Percentiles rank a stretch among this genome's conserved stretches.
Evolutionary conservation across 2,329 filamentous ascomycete genomes (phyloP).

Genomic region (Pochonia chlamydosporia): DNA sequence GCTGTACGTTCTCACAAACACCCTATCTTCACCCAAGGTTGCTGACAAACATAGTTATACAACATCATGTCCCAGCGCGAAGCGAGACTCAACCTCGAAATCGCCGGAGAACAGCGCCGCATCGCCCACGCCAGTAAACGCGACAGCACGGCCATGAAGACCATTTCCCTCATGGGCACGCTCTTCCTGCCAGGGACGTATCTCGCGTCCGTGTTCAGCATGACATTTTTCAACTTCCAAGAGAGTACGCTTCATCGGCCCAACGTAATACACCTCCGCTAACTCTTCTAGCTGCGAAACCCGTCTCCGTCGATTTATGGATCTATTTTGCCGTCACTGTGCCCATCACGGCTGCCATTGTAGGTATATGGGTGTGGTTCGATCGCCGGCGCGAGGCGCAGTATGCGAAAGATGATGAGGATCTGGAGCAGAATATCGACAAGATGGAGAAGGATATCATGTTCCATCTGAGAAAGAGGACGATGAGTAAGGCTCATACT

Average conservation of each 20-base stretch:
- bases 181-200: constrained; percentile 59
- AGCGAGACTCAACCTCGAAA: constrained; percentile 57
- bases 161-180: constrained; percentile 56
- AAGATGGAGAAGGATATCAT: constrained; percentile 53
- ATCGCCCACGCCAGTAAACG: constrained; percentile 55
- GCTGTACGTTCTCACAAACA: constrained; percentile 38
- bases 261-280: background rate
- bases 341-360: constrained; percentile 50
- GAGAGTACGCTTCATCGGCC: constrained; percentile 25
- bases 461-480: constrained; percentile 48
- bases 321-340: constrained; percentile 58
- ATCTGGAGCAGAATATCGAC: constrained; percentile 49
- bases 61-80: constrained; percentile 63
- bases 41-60: constrained; percentile 42
- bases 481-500: constrained; percentile 50
- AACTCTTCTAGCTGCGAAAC: constrained; percentile 22
- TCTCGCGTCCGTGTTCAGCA: constrained; percentile 58
- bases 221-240: constrained; percentile 62
- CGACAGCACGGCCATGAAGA: constrained; percentile 61
- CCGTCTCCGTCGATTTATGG: constrained; percentile 50
- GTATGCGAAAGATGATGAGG: constrained; percentile 42
- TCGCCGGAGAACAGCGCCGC: constrained; percentile 53
- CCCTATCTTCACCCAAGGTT: background rate
- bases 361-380: constrained; percentile 49
- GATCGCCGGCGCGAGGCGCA: constrained; percentile 43